These are phyloP conservation scores for Xylariales sp. DNA, from an alignment of 2,329 filamentous ascomycete genomes.

Conservation along the genomic window DNA sequence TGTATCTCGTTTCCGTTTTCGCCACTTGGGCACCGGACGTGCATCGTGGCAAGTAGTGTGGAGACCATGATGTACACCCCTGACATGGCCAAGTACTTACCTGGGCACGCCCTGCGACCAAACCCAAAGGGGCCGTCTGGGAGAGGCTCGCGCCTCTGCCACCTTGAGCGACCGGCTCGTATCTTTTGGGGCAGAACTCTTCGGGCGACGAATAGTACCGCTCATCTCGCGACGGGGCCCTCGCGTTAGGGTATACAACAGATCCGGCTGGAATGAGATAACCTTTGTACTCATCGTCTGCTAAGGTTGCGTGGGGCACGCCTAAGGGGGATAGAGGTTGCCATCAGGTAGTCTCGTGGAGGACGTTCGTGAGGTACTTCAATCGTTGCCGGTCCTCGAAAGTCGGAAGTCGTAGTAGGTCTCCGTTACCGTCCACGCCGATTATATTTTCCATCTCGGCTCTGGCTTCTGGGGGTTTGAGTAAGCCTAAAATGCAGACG, in stretches of 20 bases:
- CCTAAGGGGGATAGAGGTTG: slow-evolving; percentile 51
- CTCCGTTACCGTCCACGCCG: slow-evolving; percentile 43
- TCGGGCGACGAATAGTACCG: slow-evolving; percentile 48
- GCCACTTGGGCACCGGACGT: slow-evolving; percentile 44
- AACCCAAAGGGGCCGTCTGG: slow-evolving; percentile 55
- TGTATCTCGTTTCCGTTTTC: slow-evolving; percentile 30
- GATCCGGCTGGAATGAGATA: slow-evolving; percentile 59
- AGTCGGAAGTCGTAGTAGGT: slow-evolving; percentile 48
- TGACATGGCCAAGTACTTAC: slow-evolving; percentile 61
- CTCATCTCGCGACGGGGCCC: slow-evolving; percentile 54
- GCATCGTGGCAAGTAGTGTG: slow-evolving; percentile 48
- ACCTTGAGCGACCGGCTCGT: slow-evolving; percentile 41
- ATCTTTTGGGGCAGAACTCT: slow-evolving; percentile 50
- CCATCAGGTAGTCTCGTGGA: slow-evolving; percentile 57
- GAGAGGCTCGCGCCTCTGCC: slow-evolving; percentile 48
- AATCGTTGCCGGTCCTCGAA: slow-evolving; percentile 50
- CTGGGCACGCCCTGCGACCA: slow-evolving; percentile 59
- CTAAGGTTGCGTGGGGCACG: slow-evolving; percentile 55
- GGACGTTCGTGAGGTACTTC: slow-evolving; percentile 54
- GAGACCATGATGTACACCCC: slow-evolving; percentile 56
- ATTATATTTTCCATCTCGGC: slow-evolving; percentile 53
- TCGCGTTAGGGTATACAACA: slow-evolving; percentile 56
- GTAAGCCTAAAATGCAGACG: slow-evolving; percentile 55
- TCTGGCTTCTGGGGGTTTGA: slow-evolving; percentile 53
- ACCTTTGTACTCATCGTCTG: slow-evolving; percentile 56